A percentile compares a stretch with the other conserved stretches of the same genome.
Conservation (phyloP, 495 filamentous ascomycete genomes). For the Thozetella sp. region DNA sequence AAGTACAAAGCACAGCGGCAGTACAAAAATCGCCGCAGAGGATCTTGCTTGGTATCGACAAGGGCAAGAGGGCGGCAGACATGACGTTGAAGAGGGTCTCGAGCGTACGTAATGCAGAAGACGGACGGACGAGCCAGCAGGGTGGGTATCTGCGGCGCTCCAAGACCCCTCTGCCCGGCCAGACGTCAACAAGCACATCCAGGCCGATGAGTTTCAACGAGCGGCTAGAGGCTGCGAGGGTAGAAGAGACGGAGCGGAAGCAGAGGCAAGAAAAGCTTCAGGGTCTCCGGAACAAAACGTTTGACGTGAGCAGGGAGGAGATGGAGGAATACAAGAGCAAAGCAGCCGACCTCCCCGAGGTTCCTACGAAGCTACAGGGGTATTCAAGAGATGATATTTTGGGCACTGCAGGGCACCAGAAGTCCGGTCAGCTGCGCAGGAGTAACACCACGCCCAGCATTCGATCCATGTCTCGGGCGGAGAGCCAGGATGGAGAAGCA, state of each 20-base stretch:
- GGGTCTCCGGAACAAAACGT: constrained; percentile 67
- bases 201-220: constrained; percentile 82
- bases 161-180: constrained; percentile 28
- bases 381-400: constrained; percentile 70
- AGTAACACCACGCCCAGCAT: constrained; percentile 55
- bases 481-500: background rate
- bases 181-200: constrained; percentile 21
- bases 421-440: constrained; percentile 37
- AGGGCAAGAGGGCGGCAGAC: constrained; percentile 78
- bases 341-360: constrained; percentile 55
- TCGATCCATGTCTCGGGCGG: constrained; percentile 17
- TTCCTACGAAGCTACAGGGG: constrained; percentile 45
- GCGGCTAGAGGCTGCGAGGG: constrained; percentile 69
- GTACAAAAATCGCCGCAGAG: constrained; percentile 77
- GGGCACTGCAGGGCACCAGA: constrained; percentile 30
- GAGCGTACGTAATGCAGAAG: constrained; percentile 33
- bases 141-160: constrained; percentile 43
- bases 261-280: constrained; percentile 56
- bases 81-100: constrained; percentile 82
- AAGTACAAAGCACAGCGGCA: constrained; percentile 35
- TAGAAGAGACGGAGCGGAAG: constrained; percentile 56
- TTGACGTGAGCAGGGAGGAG: constrained; percentile 66
- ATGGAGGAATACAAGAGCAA: constrained; percentile 66
- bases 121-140: constrained; percentile 20
- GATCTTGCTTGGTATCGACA: constrained; percentile 85